phyloP scores from a whole-genome alignment of 1,139 yeast genomes.

The Candida mesenterica region DNA sequence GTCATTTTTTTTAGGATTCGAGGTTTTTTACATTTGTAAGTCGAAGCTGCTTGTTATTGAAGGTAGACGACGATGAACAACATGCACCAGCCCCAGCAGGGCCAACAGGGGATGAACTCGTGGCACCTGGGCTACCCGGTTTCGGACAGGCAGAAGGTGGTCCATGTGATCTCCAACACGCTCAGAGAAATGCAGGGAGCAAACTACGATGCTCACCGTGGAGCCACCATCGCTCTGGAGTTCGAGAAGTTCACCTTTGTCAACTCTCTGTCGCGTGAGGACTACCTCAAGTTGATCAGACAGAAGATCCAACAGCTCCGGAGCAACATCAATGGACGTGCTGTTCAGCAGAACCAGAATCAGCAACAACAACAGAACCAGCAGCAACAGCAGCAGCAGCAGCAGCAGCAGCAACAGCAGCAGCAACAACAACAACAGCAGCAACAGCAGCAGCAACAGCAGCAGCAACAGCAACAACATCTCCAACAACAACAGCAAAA shows the following conservation, averaged over 20 bases:
- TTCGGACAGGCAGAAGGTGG: conserved; percentile 44
- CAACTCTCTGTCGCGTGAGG: conserved; percentile 40
- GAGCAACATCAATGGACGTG: conserved; percentile 22
- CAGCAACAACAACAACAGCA: conserved; percentile 15
- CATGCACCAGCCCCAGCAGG: conserved; percentile 19
- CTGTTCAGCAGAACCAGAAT: conserved; percentile 14
- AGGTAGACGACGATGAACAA: conserved; percentile 6
- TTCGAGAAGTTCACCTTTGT: conserved; percentile 44
- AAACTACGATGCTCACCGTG: conserved; percentile 38
- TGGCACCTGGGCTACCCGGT: conserved; percentile 44
- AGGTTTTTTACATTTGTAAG: not conserved
- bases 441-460: conserved; percentile 14
- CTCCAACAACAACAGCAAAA: conserved; percentile 13
- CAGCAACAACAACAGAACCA: conserved; percentile 16
- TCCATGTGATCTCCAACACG: conserved; percentile 38
- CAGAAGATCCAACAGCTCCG: conserved; percentile 42
- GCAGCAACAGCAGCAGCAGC: conserved; percentile 3
- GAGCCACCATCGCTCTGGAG: conserved; percentile 43
- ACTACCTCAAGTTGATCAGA: conserved; percentile 38
- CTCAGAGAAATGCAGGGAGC: conserved; percentile 40
- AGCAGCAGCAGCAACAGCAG: conserved; percentile 8
- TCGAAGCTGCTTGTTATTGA: not conserved
- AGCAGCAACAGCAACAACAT: conserved; percentile 16
- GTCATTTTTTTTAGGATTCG: not conserved
- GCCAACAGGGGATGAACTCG: conserved; percentile 26